Conservation (phyloP, 192 early-diverging fungal genomes). For the Coemansia sp. region DNA sequence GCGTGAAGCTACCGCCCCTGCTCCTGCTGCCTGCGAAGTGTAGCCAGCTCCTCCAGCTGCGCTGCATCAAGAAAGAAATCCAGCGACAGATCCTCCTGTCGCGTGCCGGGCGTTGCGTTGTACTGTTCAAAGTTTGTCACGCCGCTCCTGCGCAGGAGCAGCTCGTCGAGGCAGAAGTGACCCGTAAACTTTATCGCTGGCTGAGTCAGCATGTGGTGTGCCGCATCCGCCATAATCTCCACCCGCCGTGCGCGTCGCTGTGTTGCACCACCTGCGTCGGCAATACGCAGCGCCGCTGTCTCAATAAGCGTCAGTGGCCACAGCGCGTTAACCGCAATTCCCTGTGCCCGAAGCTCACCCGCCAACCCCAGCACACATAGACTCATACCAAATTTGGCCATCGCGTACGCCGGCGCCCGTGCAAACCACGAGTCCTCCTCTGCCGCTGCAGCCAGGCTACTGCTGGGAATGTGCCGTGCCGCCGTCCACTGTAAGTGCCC, state of each 20-base stretch:
- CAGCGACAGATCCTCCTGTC: constrained; percentile 57
- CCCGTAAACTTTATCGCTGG: constrained; percentile 57
- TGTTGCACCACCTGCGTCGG: constrained; percentile 5
- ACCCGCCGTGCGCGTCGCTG: constrained; percentile 37
- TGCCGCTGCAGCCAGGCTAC: too few relatives aligned
- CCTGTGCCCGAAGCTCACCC: constrained; percentile 63
- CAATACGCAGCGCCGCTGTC: constrained; percentile 63
- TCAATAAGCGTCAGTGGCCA: constrained; percentile 78
- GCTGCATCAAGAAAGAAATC: constrained; percentile 66
- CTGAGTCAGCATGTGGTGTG: constrained; percentile 64
- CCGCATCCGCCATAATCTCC: constrained; percentile 82
- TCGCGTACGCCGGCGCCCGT: constrained; percentile 63
- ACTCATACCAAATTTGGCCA: constrained; percentile 76
- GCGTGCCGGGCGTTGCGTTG: constrained; percentile 58
- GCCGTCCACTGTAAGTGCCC: background rate
- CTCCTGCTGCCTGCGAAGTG: constrained; percentile 32
- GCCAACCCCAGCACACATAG: constrained; percentile 71
- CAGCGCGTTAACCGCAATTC: constrained; percentile 73
- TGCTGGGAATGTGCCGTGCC: too few relatives aligned
- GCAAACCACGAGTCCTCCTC: constrained; percentile 58
- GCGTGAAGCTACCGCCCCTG: background rate
- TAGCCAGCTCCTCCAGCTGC: constrained; percentile 44
- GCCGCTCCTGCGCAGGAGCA: constrained; percentile 69
- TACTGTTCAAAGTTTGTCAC: constrained; percentile 73
- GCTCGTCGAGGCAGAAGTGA: constrained; percentile 79